A percentile compares a stretch with the other conserved stretches of the same genome.
Evolutionary conservation across 768 basidiomycete genomes (phyloP).

Genomic region (Tylopilus plumbeoviolaceoides): DNA sequence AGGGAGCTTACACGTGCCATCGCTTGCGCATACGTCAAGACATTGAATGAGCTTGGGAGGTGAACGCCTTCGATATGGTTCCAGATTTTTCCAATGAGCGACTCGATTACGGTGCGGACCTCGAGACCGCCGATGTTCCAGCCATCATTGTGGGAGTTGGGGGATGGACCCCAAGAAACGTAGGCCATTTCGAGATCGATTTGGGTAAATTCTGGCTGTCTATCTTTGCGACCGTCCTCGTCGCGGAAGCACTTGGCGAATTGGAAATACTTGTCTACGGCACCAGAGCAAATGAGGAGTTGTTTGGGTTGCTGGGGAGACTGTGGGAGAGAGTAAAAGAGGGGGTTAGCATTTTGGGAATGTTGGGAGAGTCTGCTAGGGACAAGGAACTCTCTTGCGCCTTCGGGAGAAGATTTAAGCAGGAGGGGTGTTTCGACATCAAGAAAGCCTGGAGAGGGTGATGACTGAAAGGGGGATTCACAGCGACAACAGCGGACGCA

Average conservation of each 20-base stretch:
- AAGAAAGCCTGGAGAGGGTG: constrained; percentile 58
- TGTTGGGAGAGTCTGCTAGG: constrained; percentile 53
- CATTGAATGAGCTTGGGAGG: constrained; percentile 61
- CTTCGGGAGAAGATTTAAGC: constrained; percentile 89
- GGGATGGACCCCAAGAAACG: constrained; percentile 66
- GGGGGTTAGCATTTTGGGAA: constrained; percentile 27
- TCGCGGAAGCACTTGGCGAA: constrained; percentile 94
- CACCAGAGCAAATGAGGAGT: constrained; percentile 84
- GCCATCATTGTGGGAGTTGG: constrained; percentile 22
- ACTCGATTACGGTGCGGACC: constrained; percentile 77
- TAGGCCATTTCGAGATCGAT: constrained; percentile 96
- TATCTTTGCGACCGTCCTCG: constrained; percentile 91
- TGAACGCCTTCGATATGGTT: constrained; percentile 56
- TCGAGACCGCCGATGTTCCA: constrained; percentile 89
- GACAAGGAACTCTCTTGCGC: constrained; percentile 90
- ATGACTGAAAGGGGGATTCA: constrained; percentile 5
- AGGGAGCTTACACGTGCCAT: constrained; percentile 68
- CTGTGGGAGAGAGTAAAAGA: constrained; percentile 89
- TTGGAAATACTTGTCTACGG: constrained; percentile 88
- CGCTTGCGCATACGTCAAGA: constrained; percentile 89
- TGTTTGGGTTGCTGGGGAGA: constrained; percentile 98
- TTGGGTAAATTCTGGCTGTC: constrained; percentile 97
- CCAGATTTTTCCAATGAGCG: constrained; percentile 74
- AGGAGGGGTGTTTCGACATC: constrained; percentile 94
- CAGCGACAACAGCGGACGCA: constrained; percentile 29